These are phyloP conservation scores for Aurifilum marmelostoma DNA, from an alignment of 2,329 filamentous ascomycete species.

Conservation along the genomic window DNA sequence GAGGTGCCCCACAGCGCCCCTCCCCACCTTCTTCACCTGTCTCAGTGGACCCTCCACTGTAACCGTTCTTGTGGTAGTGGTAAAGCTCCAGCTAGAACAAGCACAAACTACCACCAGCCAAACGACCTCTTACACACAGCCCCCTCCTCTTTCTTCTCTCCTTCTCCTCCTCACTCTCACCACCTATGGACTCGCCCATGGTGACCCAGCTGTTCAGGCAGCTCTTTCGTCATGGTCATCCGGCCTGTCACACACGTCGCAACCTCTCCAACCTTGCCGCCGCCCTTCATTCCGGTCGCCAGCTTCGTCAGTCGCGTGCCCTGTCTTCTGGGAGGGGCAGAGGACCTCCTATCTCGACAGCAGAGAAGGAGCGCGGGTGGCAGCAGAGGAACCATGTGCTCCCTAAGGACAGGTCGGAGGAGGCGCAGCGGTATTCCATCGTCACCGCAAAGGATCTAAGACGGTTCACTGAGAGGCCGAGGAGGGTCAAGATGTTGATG, in stretches of 20 bases:
- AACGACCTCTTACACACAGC: not conserved
- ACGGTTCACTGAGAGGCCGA: slow-evolving; percentile 73
- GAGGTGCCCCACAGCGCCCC: not conserved
- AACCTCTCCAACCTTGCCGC: slow-evolving; percentile 44
- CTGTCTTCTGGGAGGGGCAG: slow-evolving; percentile 33
- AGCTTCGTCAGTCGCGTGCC: slow-evolving; percentile 41
- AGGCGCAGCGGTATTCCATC: slow-evolving; percentile 80
- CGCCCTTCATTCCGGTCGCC: slow-evolving; percentile 45
- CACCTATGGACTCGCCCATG: slow-evolving; percentile 79
- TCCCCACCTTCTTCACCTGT: not conserved
- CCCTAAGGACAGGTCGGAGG: slow-evolving; percentile 74
- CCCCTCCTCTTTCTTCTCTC: not conserved
- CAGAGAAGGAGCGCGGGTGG: slow-evolving; percentile 72
- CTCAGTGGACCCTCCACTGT: not conserved
- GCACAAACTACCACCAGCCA: not conserved
- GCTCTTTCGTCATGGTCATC: slow-evolving; percentile 70
- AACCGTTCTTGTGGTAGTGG: not conserved
- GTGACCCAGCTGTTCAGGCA: slow-evolving; percentile 80
- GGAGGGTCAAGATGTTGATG: slow-evolving; percentile 93
- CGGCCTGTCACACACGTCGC: slow-evolving; percentile 61
- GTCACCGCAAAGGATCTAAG: slow-evolving; percentile 83
- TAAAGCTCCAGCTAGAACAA: not conserved
- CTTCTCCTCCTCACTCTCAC: not conserved
- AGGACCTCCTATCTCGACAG: slow-evolving; percentile 33
- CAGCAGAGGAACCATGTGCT: slow-evolving; percentile 80